phyloP scores from a whole-genome alignment of 495 filamentous ascomycete genomes.

The Penicillium bialowiezense region DNA sequence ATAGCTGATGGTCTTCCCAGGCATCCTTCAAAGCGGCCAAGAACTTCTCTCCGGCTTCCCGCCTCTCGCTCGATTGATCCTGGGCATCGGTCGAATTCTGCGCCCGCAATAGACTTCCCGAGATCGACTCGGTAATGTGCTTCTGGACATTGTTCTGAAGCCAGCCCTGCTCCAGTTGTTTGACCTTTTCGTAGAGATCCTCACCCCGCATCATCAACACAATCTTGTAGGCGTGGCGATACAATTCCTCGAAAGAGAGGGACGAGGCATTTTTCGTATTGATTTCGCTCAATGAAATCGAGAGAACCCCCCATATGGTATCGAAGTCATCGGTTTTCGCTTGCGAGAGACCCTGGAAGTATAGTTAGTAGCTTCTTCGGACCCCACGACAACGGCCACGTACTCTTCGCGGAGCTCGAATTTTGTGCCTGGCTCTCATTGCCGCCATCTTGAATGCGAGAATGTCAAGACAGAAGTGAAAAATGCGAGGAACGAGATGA shows the following conservation, averaged over 20 bases:
- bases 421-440: conserved; percentile 64
- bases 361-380: conserved; percentile 12
- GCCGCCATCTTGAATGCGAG: conserved; percentile 51
- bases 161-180: conserved; percentile 76
- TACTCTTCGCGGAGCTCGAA: conserved; percentile 71
- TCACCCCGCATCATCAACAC: conserved; percentile 85
- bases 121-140: conserved; percentile 58
- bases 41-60: conserved; percentile 79
- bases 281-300: conserved; percentile 75
- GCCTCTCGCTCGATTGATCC: conserved; percentile 67
- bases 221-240: conserved; percentile 95
- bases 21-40: conserved; percentile 68
- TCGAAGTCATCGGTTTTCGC: conserved; percentile 71
- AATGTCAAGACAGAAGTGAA: not conserved
- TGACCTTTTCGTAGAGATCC: conserved; percentile 76
- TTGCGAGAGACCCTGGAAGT: conserved; percentile 49
- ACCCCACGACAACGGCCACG: conserved; percentile 8
- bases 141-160: conserved; percentile 66
- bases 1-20: conserved; percentile 86
- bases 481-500: not conserved
- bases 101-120: conserved; percentile 52
- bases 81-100: conserved; percentile 39
- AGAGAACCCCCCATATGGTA: conserved; percentile 72
- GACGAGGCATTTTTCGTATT: conserved; percentile 87
- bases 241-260: conserved; percentile 93